Conservation (phyloP, 306 rosid species). For the Ormosia semicastrata region DNA sequence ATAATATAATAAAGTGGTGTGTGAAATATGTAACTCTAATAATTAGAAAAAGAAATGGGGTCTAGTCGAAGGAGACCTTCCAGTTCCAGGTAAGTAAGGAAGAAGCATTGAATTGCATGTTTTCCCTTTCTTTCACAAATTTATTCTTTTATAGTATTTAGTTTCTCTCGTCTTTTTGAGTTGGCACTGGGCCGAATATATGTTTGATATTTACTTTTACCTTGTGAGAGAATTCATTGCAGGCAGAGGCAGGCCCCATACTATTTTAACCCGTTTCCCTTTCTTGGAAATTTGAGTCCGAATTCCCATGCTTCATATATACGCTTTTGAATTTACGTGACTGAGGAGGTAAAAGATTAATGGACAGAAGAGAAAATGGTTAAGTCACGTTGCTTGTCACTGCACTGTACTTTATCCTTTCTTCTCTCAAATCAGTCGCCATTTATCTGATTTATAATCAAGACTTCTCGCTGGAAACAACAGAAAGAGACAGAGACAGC, state of each 20-base stretch:
- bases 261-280: conserved; percentile 13
- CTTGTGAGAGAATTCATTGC: conserved; percentile 16
- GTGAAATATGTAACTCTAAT: too few species aligned
- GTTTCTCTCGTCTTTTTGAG: not conserved
- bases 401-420: conserved; percentile 40
- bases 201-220: conserved; percentile 7
- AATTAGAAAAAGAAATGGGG: not conserved
- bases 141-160: not conserved
- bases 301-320: conserved; percentile 35
- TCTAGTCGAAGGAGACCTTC: not conserved
- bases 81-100: not conserved
- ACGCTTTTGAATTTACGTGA: conserved; percentile 60
- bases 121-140: not conserved
- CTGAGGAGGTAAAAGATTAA: conserved; percentile 70
- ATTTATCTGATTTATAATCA: conserved; percentile 29
- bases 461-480: conserved; percentile 35
- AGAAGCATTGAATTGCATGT: not conserved
- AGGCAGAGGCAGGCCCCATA: conserved; percentile 29
- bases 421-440: conserved; percentile 64
- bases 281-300: conserved; percentile 35
- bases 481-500: not conserved
- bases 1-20: too few species aligned
- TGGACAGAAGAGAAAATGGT: conserved; percentile 47
- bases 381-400: conserved; percentile 65
- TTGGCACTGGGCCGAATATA: not conserved